These are phyloP conservation scores for Phytophthora tubulina DNA, from an alignment of 352 stramenopile species.

Conservation along the genomic window DNA sequence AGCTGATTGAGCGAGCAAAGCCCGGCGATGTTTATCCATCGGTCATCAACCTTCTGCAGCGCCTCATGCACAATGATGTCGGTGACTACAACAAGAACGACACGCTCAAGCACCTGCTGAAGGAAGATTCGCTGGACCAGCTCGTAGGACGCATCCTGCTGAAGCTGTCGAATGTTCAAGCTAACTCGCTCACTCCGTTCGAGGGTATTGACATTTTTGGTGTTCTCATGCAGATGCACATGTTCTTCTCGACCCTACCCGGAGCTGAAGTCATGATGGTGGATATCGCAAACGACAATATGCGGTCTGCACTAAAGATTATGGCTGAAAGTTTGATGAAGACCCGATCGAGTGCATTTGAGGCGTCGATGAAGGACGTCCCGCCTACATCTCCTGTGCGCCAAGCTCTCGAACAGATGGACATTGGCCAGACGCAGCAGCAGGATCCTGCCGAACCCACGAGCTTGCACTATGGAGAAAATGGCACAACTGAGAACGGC, in stretches of 20 bases:
- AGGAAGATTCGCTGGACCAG: slow-evolving; percentile 84
- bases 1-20: slow-evolving; percentile 67
- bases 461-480: slow-evolving; percentile 30
- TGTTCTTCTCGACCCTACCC: slow-evolving; percentile 82
- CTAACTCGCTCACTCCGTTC: slow-evolving; percentile 70
- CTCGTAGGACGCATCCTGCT: slow-evolving; percentile 77
- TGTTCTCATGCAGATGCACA: slow-evolving; percentile 90
- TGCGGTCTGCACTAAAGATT: slow-evolving; percentile 73
- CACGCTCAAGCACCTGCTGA: slow-evolving; percentile 74
- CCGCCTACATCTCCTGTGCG: slow-evolving; percentile 64
- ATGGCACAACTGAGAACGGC: slow-evolving; percentile 17
- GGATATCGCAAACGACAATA: slow-evolving; percentile 81
- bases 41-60: slow-evolving; percentile 83
- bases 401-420: slow-evolving; percentile 57
- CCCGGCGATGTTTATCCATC: slow-evolving; percentile 77
- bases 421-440: slow-evolving; percentile 31
- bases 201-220: slow-evolving; percentile 85
- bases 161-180: slow-evolving; percentile 68
- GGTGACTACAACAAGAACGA: slow-evolving; percentile 83
- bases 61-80: slow-evolving; percentile 82
- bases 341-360: slow-evolving; percentile 59
- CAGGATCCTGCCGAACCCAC: slow-evolving; percentile 33
- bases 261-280: slow-evolving; percentile 71
- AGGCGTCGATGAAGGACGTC: slow-evolving; percentile 69
- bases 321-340: slow-evolving; percentile 74